Evolutionary conservation across 768 basidiomycete genomes (phyloP), one percentile per base, ranked within the genome.

Genomic region (Pisolithus sp.): DNA sequence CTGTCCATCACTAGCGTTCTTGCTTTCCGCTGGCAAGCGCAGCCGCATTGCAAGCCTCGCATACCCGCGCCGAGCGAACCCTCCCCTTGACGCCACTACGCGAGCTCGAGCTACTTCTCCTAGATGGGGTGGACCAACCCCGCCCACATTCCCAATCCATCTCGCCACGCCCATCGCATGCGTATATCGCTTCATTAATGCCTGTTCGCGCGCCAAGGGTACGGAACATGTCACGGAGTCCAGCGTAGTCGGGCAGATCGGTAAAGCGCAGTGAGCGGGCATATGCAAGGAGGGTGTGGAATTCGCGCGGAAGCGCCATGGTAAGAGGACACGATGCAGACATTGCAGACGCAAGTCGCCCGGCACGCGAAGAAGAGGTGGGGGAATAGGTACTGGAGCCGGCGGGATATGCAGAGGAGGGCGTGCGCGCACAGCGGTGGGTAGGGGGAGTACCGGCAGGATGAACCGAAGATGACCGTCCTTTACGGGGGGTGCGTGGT

Each of bases 171-270:
- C 46, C 46, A 20, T 23, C 46, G 21, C 46, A 20, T 20, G n/a
- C 46, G 20, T 47, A 47, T 13, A 18, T 31, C 28, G 30, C 46
- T 7, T 36, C 46, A 24, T 18, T 37, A 12, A 47, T 18, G 1
- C 76, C 79, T n/a, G 76, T 67, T 8, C 78, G 73, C 52, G 71
- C 73, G 1, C 78, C 83, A 10, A 85, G 62, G 4, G 76, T 78
- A 15, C 77, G 75, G 66, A 93, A 89, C 42, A 91, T 76, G 42
- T 77, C 79, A 40, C 90, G 77, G 21, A 93, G 72, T 24, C 90
- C 90, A 41, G 83, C 85, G 60, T 93, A 94, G 68, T 94, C 92
- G 9, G 91, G 92, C 38, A 89, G 75, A 71, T 93, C 91, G 61
- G 89, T 89, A 59, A 93, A 93, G 56, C 85, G 85, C 34, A 94